Evolutionary conservation across 1,284 basidiomycete species (phyloP), one percentile per base, ranked within the genome.

Genomic region (Fomitiporia mediterranea): DNA sequence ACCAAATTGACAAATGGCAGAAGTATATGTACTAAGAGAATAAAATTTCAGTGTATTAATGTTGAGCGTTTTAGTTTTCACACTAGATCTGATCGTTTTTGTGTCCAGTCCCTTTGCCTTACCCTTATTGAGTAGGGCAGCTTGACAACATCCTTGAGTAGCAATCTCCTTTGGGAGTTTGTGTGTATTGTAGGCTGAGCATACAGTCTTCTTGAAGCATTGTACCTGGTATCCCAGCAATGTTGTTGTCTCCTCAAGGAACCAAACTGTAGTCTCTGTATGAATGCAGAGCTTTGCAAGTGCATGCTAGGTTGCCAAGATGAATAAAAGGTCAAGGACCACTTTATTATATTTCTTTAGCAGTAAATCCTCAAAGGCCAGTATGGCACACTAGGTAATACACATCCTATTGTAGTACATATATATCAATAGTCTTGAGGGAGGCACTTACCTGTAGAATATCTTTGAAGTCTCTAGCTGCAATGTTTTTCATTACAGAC

Each of bases 381-480:
- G 72, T 0, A 74, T 65, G 0, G 66, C 55, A 39, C 71, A 74
- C 69, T 49, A 47, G 8, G n/a, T n/a, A n/a, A n/a, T n/a, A n/a
- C n/a, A n/a, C n/a, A n/a, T n/a, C n/a, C n/a, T 21, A 8, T 37
- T 9, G 7, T 27, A 37, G 9, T 72, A 40, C 2, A 46, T 34
- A 23, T 48, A 30, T 42, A 23, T n/a, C 7, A 15, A 9, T 17
- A 39, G 4, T 30, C 38, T 23, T 23, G 40, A 23, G 15, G 8
- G 56, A 48, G n/a, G 39, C 70, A 68, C 67, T n/a, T 49, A 34
- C 47, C 47, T 74, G 70, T 0, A 74, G 56, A 0, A 74, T 47
- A 57, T 69, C 68, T 49, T 74, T 69, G 50, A 65, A 75, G 51
- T 74, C 68, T 2, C 66, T 60, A 0, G 67, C 70, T 8, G 71